These are phyloP conservation scores for Penicillium aurantiogriseum DNA, from an alignment of 2,329 filamentous ascomycete genomes.

Conservation along the genomic window DNA sequence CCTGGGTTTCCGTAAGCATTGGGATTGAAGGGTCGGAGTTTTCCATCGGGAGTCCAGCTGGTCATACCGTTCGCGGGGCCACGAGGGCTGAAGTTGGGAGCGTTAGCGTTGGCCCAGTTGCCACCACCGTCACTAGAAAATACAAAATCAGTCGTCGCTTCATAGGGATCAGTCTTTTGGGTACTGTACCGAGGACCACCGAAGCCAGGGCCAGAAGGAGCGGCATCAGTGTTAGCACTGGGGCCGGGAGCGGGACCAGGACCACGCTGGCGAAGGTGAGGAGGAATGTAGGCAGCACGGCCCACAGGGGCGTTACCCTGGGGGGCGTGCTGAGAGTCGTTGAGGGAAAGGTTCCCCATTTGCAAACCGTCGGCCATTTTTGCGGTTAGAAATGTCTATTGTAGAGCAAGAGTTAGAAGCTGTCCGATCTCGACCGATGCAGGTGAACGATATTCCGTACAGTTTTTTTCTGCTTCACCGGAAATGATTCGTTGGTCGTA, in stretches of 20 bases:
- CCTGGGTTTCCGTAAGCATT: constrained; percentile 61
- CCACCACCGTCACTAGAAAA: constrained; percentile 33
- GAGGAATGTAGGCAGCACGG: constrained; percentile 65
- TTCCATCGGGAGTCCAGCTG: constrained; percentile 38
- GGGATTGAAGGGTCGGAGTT: constrained; percentile 55
- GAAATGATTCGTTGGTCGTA: constrained; percentile 7
- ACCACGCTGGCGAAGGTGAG: constrained; percentile 56
- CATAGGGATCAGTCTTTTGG: constrained; percentile 12
- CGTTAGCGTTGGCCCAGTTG: constrained; percentile 58
- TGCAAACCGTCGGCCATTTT: constrained; percentile 44
- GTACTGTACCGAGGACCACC: constrained; percentile 36
- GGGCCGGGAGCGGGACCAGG: constrained; percentile 14
- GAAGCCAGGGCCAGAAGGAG: constrained; percentile 34
- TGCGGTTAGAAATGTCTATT: constrained; percentile 22
- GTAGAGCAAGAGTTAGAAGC: constrained; percentile 12
- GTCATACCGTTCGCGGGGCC: constrained; percentile 41
- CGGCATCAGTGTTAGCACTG: constrained; percentile 35
- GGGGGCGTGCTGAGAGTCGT: constrained; percentile 61
- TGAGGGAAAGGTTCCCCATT: constrained; percentile 48
- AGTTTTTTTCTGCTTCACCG: constrained; percentile 17
- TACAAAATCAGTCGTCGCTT: constrained; percentile 15
- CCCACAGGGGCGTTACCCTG: constrained; percentile 48
- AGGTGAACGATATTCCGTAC: constrained; percentile 13
- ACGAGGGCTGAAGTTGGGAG: constrained; percentile 56
- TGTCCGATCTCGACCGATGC: not conserved